Conservation (phyloP, 192 early-diverging fungal species). For the Linnemannia exigua region DNA sequence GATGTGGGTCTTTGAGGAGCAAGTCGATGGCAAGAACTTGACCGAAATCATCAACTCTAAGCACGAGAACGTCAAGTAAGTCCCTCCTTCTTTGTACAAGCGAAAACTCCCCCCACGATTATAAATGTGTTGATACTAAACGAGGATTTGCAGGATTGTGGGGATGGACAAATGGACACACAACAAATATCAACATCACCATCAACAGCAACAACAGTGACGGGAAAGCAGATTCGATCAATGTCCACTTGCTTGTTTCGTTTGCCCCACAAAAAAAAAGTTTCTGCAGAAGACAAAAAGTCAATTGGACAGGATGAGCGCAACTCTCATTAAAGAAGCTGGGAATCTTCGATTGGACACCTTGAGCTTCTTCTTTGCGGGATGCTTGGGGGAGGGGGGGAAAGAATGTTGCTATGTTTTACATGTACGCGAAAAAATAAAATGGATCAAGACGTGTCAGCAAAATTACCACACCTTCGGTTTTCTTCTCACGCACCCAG, state of each 20-base stretch:
- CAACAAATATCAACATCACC: neutral
- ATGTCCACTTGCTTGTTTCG: neutral
- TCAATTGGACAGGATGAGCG: neutral
- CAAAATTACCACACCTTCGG: neutral
- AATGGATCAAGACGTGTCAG: constrained; percentile 2
- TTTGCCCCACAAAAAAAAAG: no score
- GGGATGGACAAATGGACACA: constrained; percentile 7
- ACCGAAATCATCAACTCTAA: constrained; percentile 94
- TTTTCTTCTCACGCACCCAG: constrained; percentile 8
- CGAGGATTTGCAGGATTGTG: neutral
- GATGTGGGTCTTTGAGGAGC: constrained; percentile 98
- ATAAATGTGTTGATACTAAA: neutral
- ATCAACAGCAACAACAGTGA: neutral
- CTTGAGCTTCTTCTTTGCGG: neutral
- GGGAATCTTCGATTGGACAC: neutral
- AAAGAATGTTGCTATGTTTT: neutral
- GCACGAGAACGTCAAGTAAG: constrained; percentile 91
- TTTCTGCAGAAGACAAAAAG: neutral
- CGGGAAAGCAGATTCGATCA: neutral
- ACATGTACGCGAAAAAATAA: neutral
- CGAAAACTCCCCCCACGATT: neutral
- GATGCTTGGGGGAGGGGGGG: no score
- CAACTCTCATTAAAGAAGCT: neutral
- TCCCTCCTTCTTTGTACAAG: neutral
- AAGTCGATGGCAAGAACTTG: constrained; percentile 82